Percentiles rank a stretch among this genome's conserved stretches.
Evolutionary conservation across 345 rosid genomes (phyloP).

Genomic region (Boechera retrofracta): DNA sequence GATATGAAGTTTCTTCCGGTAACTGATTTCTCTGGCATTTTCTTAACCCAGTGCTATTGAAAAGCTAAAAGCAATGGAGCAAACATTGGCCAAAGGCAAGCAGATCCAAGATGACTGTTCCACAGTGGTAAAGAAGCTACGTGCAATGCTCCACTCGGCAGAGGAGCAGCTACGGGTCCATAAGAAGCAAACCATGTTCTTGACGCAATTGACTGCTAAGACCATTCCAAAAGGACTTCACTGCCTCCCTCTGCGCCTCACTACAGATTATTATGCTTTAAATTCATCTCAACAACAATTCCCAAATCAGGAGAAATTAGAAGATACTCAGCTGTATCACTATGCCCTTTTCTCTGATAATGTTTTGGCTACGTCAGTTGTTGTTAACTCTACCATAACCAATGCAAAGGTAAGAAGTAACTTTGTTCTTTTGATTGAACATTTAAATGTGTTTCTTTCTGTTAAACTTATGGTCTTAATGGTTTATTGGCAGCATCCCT

Average conservation of each 20-base stretch:
- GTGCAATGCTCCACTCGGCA: conserved; percentile 95
- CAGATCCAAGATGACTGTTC: conserved; percentile 93
- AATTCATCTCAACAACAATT: conserved; percentile 70
- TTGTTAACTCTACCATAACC: conserved; percentile 83
- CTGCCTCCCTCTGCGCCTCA: conserved; percentile 95
- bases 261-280: conserved; percentile 73
- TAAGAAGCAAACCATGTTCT: conserved; percentile 88
- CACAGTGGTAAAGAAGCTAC: conserved; percentile 80
- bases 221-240: conserved; percentile 97
- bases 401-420: conserved; percentile 73
- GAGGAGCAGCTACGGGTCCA: conserved; percentile 98
- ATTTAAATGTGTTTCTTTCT: conserved; percentile 5
- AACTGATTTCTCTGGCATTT: conserved; percentile 27
- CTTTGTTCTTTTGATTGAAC: conserved; percentile 14
- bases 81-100: conserved; percentile 78
- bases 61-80: conserved; percentile 87
- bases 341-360: conserved; percentile 97
- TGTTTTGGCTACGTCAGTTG: conserved; percentile 89
- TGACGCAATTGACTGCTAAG: conserved; percentile 96
- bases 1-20: neutral
- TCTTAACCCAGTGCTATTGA: conserved; percentile 64
- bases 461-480: conserved; percentile 36
- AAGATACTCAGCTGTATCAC: conserved; percentile 73
- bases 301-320: conserved; percentile 74
- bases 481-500: conserved; percentile 70